Percentiles rank a stretch among this genome's conserved stretches.
phyloP scores from a whole-genome alignment of 257 asterid genomes.

The Solanum microdontum region DNA sequence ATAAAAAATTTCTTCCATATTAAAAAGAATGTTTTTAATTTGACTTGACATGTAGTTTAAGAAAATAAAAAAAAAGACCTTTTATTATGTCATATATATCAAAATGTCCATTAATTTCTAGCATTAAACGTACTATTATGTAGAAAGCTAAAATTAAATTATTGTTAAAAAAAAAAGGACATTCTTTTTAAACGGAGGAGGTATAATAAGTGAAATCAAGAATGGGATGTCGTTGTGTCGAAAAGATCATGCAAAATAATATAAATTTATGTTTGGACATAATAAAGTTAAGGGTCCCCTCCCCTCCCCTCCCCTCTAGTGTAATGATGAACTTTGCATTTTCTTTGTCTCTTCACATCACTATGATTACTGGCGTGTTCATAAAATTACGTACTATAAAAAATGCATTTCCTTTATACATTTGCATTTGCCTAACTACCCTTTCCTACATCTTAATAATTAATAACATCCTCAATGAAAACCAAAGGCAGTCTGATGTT shows the following conservation, averaged over 20 bases:
- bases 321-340: background rate
- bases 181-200: too few relatives aligned
- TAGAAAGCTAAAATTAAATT: too few relatives aligned
- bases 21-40: too few relatives aligned
- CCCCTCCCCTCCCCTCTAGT: background rate
- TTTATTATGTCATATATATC: too few relatives aligned
- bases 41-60: too few relatives aligned
- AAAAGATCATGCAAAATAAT: background rate
- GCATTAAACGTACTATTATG: too few relatives aligned
- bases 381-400: background rate
- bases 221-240: background rate
- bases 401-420: background rate
- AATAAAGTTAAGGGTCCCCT: background rate
- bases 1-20: too few relatives aligned
- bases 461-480: background rate
- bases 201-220: background rate
- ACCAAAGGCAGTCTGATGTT: background rate
- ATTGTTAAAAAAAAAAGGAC: too few relatives aligned
- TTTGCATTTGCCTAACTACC: background rate
- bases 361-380: background rate
- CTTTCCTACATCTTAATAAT: background rate
- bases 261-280: background rate
- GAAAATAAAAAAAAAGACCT: too few relatives aligned
- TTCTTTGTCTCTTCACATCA: background rate
- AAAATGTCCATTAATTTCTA: too few relatives aligned